phyloP scores from a whole-genome alignment of 768 basidiomycete genomes.

The Symmetrospora coprosmae region DNA sequence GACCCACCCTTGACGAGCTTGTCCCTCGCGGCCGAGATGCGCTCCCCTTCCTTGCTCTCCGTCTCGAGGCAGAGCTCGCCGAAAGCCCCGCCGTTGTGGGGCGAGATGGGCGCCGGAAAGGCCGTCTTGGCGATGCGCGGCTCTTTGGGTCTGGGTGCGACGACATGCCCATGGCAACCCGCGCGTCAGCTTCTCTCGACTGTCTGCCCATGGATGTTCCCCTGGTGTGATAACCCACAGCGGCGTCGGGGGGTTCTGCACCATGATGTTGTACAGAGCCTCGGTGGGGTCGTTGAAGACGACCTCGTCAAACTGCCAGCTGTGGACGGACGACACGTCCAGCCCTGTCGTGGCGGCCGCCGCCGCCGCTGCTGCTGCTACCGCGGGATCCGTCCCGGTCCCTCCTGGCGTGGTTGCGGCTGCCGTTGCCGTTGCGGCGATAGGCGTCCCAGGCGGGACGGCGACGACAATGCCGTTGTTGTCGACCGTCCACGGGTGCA shows the following conservation, averaged over 20 bases:
- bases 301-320: conserved; percentile 98
- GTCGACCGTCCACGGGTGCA: conserved; percentile 60
- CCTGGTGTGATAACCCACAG: conserved; percentile 45
- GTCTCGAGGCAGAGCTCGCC: conserved; percentile 74
- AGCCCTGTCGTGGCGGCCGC: background rate
- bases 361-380: background rate
- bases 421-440: conserved; percentile 36
- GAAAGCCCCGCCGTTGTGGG: conserved; percentile 44
- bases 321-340: conserved; percentile 48
- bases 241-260: conserved; percentile 65
- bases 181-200: conserved; percentile 11
- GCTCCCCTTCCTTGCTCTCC: conserved; percentile 72
- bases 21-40: conserved; percentile 62
- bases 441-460: background rate
- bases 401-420: conserved; percentile 14
- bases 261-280: conserved; percentile 66
- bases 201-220: conserved; percentile 8
- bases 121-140: conserved; percentile 42
- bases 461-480: conserved; percentile 20
- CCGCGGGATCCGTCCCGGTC: conserved; percentile 36
- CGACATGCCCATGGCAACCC: conserved; percentile 43
- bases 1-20: conserved; percentile 50
- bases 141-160: conserved; percentile 55
- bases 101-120: conserved; percentile 32
- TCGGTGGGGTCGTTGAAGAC: conserved; percentile 89